Conservation (phyloP, 805 yeast genomes). For the Saccharomycopsis vini region DNA sequence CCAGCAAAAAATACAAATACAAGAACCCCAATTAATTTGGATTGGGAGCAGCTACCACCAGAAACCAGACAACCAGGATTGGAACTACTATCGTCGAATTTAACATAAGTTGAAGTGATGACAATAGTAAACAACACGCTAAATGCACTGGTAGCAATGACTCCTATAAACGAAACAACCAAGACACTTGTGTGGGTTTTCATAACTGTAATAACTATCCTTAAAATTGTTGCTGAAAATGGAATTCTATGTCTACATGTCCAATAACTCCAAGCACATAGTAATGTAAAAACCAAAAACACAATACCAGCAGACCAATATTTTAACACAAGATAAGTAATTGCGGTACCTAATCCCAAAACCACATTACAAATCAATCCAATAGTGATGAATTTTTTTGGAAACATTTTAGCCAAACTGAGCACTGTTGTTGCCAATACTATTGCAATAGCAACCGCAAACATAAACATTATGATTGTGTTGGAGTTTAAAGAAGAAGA, state of each 20-base stretch:
- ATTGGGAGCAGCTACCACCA: slow-evolving; percentile 48
- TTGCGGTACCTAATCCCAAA: slow-evolving; percentile 66
- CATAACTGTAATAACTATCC: slow-evolving; percentile 71
- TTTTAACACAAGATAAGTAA: slow-evolving; percentile 56
- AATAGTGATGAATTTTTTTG: slow-evolving; percentile 56
- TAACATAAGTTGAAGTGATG: slow-evolving; percentile 69
- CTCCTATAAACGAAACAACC: slow-evolving; percentile 51
- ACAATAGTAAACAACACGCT: slow-evolving; percentile 57
- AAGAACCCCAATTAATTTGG: slow-evolving; percentile 58
- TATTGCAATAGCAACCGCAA: slow-evolving; percentile 12
- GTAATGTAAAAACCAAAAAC: slow-evolving; percentile 52
- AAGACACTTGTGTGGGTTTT: slow-evolving; percentile 62
- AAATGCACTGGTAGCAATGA: slow-evolving; percentile 51
- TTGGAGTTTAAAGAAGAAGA: slow-evolving; percentile 64
- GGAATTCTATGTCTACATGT: slow-evolving; percentile 63
- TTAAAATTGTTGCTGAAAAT: slow-evolving; percentile 59
- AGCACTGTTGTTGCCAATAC: slow-evolving; percentile 8
- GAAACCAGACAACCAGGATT: slow-evolving; percentile 44
- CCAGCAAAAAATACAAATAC: slow-evolving; percentile 77
- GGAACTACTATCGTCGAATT: slow-evolving; percentile 49
- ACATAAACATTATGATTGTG: slow-evolving; percentile 45
- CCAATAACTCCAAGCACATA: slow-evolving; percentile 69
- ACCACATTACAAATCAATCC: slow-evolving; percentile 61
- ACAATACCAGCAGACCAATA: slow-evolving; percentile 80
- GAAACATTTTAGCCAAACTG: slow-evolving; percentile 32